Evolutionary conservation across 176 grass and related monocot species (phyloP), one percentile per base, ranked within the genome.

Genomic region (Musa schizocarpa): DNA sequence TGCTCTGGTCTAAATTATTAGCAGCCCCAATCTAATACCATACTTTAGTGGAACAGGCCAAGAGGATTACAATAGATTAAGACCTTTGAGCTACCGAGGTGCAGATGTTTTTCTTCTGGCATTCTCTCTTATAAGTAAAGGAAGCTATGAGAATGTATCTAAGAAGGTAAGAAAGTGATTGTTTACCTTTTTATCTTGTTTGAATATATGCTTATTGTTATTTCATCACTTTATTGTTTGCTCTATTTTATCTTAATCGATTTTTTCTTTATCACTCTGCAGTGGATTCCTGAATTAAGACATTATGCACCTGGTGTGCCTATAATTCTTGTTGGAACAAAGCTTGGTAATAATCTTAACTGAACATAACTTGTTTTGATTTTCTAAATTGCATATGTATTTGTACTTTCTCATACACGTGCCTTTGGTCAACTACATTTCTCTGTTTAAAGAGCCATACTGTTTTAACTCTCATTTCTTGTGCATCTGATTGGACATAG

Each of bases 51-150:
- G 63, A 78, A 81, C 85, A 92, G 89, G 89, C 34, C 34, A 43
- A 4, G 34, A 43, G 34, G 34, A 43, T 43, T 43, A 43, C 34
- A 43, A 43, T 43, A 43, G 34, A 43, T 43, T 43, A 43, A 43
- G 34, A 43, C 34, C 34, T 43, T 6, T 43, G 34, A 43, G 34
- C 34, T 43, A 43, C 34, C 34, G 34, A 43, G 34, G 34, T 43
- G 34, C 34, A 43, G 34, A 43, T 43, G 34, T 43, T 43, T 43
- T 43, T 5, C 34, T 43, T 43, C 34, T 43, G 34, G 34, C 34
- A 43, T 92, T 92, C 69, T 92, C 89, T 51, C 86, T 92, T 24
- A 92, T 92, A 65, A 92, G 89, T 82, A 88, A 88, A 80, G 89
- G 86, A 27, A 92, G 89, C 81, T 92, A 92, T 54, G 89, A 92